Evolutionary conservation across 192 early-diverging fungal genomes (phyloP), one percentile per base, ranked within the genome.

Genomic region (Diversispora epigaea): DNA sequence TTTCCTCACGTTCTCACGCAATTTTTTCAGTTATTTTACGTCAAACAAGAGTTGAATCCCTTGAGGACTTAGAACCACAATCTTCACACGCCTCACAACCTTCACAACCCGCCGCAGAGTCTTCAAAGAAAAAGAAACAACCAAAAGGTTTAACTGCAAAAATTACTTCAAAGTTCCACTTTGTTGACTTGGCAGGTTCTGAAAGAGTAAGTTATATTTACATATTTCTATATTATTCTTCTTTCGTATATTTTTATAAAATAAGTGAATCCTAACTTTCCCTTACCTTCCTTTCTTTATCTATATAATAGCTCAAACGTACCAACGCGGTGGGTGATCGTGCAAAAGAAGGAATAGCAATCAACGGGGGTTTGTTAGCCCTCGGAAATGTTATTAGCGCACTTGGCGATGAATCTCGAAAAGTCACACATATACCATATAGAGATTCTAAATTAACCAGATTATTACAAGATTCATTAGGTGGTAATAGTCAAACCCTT

Each of bases 381-480:
- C 89, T 99, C 8, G 97, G 97, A 41, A 99, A 98, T 82, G 96
- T 96, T 14, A 99, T 99, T 54, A 92, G 91, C 21, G 98, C 96
- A 3, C 87, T 99, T 15, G 94, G 95, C 44, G 96, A 96, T 74
- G 82, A 88, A 61, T 47, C 85, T 14, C 83, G 88, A 44, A 83
- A 83, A 40, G 84, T 80, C 4, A 82, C 85, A 8, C 95, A 98
- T 71, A 89, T 99, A 11, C 98, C 98, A 14, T 99, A 98, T 76
- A 91, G 98, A 78, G 97, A 99, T 80, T 93, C 91, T 17, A 99
- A 99, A 81, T 83, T 99, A 22, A 99, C 98, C 0, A 88, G 96
- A n/a, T 87, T 99, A 83, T 91, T 99, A 73, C 95, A 98, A 81
- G 96, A 98, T 84, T 93, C 92, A 12, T 83, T 99, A 54, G 98